Percentiles rank a stretch among this genome's conserved stretches.
phyloP scores from a whole-genome alignment of 2,329 filamentous ascomycete genomes.

The Blastomyces parvus region DNA sequence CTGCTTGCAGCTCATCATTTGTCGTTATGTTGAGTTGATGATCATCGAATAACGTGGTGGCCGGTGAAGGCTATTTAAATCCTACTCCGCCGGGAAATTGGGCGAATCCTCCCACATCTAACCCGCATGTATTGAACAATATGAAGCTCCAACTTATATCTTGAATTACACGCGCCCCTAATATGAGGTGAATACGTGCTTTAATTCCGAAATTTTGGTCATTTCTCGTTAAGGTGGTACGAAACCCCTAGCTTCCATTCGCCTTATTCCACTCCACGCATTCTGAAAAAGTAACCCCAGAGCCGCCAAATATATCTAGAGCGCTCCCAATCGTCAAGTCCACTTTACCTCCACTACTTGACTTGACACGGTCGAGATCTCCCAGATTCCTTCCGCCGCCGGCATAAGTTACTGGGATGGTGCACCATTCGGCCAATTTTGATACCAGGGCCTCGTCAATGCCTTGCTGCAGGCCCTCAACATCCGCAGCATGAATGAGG shows the following conservation, averaged over 20 bases:
- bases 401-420: conserved; percentile 89
- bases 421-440: conserved; percentile 73
- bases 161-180: background rate
- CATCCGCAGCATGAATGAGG: conserved; percentile 92
- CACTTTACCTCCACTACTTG: conserved; percentile 67
- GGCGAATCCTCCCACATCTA: too few species aligned
- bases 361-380: conserved; percentile 74
- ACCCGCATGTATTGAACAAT: too few species aligned
- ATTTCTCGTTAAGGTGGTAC: background rate
- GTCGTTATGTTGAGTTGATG: too few species aligned
- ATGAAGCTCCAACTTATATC: background rate
- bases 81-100: too few species aligned
- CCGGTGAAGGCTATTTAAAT: too few species aligned
- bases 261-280: conserved; percentile 75
- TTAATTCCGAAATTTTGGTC: background rate
- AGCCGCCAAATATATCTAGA: conserved; percentile 88
- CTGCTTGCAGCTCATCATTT: too few species aligned
- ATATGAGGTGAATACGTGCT: background rate
- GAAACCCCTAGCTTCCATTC: conserved; percentile 21
- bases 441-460: conserved; percentile 78
- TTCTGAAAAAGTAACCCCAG: conserved; percentile 74
- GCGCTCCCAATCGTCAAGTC: conserved; percentile 96
- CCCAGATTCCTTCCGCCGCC: conserved; percentile 77
- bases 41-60: too few species aligned
- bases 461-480: conserved; percentile 84